Evolutionary conservation across 495 filamentous ascomycete genomes (phyloP), one percentile per base, ranked within the genome.

Genomic region (Neurospora africana): DNA sequence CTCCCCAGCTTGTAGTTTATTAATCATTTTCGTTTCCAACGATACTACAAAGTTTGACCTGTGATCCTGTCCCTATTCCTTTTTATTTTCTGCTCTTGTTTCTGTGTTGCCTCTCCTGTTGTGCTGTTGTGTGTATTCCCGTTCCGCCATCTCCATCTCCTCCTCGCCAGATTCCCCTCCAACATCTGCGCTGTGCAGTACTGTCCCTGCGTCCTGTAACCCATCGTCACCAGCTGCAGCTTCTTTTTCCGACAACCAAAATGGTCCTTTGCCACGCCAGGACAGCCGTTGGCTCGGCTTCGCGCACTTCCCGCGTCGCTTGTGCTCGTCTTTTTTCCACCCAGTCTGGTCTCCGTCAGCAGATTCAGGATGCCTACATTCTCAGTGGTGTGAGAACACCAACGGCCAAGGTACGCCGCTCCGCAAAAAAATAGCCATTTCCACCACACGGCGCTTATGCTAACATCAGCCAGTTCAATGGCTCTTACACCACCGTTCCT

Each of bases 351-450:
- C 80, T 81, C n/a, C 83, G 79, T 69, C 86, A 88, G 84, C 91
- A 96, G 78, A 87, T 96, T 47, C 89, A 90, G 73, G 93, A 97
- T 76, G 94, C 90, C 35, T 99, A 98, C 82, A 97, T 99, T 76
- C 79, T 99, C 53, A 91, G 91, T 77, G 95, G 91, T 27, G 88
- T 93, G 21, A 88, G 95, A 71, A 99, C 95, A 53, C 94, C 95
- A 9, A 94, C 92, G 39, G 91, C 88, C 70, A 95, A 93, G 86
- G 94, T 97, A 76, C 69, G 81, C 70, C 36, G 30, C 33, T 53
- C 41, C 58, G 6, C 68, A 21, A 21, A 27, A 21, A 27, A 21
- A 40, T 5, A 15, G 33, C 39, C 15, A 65, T 17, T 9, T 19
- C 53, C 53, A 33, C 2, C 8, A 65, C 6, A 33, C 8, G 27